Evolutionary conservation across 768 basidiomycete species (phyloP).

Genomic region (Cantharellus anzutake): DNA sequence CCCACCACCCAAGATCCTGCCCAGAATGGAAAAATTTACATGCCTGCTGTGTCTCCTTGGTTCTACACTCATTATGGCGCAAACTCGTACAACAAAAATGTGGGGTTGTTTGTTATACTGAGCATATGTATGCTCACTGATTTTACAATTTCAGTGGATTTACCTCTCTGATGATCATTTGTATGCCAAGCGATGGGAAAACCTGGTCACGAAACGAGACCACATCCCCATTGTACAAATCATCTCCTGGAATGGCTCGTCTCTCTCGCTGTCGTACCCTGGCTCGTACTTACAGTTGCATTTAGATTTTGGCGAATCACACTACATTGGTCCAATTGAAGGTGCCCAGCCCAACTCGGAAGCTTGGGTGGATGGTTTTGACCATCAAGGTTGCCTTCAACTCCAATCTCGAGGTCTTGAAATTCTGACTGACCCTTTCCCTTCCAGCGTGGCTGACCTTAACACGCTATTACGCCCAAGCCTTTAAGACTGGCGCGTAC

Average conservation of each 20-base stretch:
- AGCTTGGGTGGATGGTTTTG: conserved; percentile 17
- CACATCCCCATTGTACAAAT: conserved; percentile 16
- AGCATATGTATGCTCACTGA: background rate
- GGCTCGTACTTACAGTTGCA: background rate
- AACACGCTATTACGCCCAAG: conserved; percentile 37
- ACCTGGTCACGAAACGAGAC: conserved; percentile 16
- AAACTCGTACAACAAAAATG: conserved; percentile 52
- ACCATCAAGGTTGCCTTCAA: background rate
- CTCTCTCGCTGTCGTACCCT: background rate
- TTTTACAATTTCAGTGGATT: conserved; percentile 9
- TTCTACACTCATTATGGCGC: conserved; percentile 64
- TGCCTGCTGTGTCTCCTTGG: conserved; percentile 47
- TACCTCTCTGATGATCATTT: conserved; percentile 17
- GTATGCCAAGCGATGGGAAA: conserved; percentile 18
- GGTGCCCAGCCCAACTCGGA: conserved; percentile 15
- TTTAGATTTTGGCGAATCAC: conserved; percentile 40
- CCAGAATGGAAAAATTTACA: conserved; percentile 19
- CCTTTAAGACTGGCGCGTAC: conserved; percentile 51
- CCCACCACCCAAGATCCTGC: background rate
- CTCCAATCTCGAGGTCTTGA: background rate
- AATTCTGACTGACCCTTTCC: background rate
- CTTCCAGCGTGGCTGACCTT: conserved; percentile 21
- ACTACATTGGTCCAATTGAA: conserved; percentile 13
- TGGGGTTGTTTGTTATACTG: background rate
- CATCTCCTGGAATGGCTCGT: conserved; percentile 19